Base-by-base conservation (phyloP, 225 moss, liverwort and hornwort species). In the Bryum argenteum region DNA sequence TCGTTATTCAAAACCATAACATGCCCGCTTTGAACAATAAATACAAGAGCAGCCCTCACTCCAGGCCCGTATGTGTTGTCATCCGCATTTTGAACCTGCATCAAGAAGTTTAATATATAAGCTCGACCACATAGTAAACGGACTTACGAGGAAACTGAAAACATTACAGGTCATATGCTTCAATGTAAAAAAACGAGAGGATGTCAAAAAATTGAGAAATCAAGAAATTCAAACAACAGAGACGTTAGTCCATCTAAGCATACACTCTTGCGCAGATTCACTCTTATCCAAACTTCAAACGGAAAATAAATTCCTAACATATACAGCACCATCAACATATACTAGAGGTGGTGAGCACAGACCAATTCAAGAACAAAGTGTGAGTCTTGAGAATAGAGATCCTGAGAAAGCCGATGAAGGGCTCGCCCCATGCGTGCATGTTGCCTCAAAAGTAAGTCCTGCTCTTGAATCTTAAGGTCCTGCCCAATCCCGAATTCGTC, bases 351-450 rank as follows among this genome's bases (percentile, higher is more conserved):
- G 63, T 28, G 21, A 48, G 37, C 10, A 75, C 85, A 61, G 75
- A 97, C 96, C 82, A 97, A 80, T 80, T 97, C 96, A 65, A 97
- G 91, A 45, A 93, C 96, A 69, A 97, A 97, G 79, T 97, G 96
- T 66, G 93, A 90, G 71, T 94, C 96, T 70, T 97, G 90, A 45
- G 96, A 97, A 69, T 94, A 97, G 9, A 97, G 87, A 63, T 97
- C 96, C 68, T 90, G 90, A 23, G 96, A 94, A 63, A 97, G 91
- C 56, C 93, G 93, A 86, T 93, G 91, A 74, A 97, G 84, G 37
- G 96, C 96, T 61, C 96, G 93, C 21, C 96, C 93, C 93, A 94
- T 97, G 22, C 96, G 90, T 23, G 96, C 96, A 88, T 97, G 93
- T 70, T 97, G 96, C 71, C 84, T 89, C 59, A 87, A 76, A 76